These are phyloP conservation scores for Nepenthes alata DNA, from an alignment of 179 eudicot species.

Conservation along the genomic window DNA sequence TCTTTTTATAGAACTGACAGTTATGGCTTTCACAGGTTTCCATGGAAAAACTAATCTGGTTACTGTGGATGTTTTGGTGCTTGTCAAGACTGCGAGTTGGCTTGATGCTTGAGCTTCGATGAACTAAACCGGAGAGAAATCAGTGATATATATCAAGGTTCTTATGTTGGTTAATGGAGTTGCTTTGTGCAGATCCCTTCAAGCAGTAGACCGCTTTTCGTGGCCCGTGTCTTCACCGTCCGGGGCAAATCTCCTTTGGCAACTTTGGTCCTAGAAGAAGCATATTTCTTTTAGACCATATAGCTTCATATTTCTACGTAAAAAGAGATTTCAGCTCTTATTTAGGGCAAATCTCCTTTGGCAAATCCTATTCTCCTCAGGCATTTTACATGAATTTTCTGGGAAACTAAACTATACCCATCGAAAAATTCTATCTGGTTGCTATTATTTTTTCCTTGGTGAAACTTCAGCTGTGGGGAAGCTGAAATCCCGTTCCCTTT, in stretches of 20 bases:
- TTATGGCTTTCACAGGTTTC: constrained; percentile 24
- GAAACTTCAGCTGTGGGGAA: neutral
- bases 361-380: constrained; percentile 23
- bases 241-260: constrained; percentile 70
- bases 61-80: constrained; percentile 23
- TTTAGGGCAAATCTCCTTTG: constrained; percentile 50
- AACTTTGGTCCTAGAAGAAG: constrained; percentile 12
- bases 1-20: neutral
- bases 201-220: constrained; percentile 11
- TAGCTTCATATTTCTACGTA: neutral
- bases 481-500: constrained; percentile 12
- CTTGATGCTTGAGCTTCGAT: constrained; percentile 9
- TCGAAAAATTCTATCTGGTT: neutral
- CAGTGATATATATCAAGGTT: neutral
- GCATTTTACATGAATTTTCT: neutral
- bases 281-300: constrained; percentile 4
- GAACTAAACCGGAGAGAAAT: constrained; percentile 5
- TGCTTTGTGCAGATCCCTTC: constrained; percentile 18
- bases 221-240: constrained; percentile 18
- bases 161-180: constrained; percentile 2
- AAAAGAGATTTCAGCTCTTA: constrained; percentile 13
- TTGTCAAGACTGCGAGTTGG: constrained; percentile 9
- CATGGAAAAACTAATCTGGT: constrained; percentile 22
- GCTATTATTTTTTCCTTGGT: neutral
- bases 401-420: neutral